Conservation (phyloP, 352 stramenopile genomes). For the Plasmopara muralis region DNA sequence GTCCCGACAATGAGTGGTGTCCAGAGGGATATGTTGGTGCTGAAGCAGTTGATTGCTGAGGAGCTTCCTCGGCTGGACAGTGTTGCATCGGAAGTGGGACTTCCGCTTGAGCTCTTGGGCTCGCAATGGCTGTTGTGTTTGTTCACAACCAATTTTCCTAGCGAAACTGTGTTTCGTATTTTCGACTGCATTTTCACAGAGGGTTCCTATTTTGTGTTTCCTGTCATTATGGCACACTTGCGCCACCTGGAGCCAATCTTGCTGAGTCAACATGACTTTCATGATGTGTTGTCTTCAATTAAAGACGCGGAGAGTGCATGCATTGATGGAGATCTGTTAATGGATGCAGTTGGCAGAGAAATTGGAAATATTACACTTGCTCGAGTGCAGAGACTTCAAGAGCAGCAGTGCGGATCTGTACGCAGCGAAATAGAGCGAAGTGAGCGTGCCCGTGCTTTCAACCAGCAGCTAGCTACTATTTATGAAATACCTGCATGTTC, state of each 20-base stretch:
- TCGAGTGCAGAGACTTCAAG: slow-evolving; percentile 39
- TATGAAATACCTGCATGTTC: slow-evolving; percentile 79
- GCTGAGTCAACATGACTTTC: slow-evolving; percentile 53
- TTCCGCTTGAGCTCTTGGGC: slow-evolving; percentile 82
- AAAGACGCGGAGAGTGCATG: slow-evolving; percentile 60
- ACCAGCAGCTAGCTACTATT: slow-evolving; percentile 57
- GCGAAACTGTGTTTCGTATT: slow-evolving; percentile 81
- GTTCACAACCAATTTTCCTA: slow-evolving; percentile 87
- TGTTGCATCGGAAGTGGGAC: slow-evolving; percentile 65
- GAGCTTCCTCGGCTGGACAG: slow-evolving; percentile 68
- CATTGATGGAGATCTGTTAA: slow-evolving; percentile 60
- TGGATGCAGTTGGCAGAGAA: slow-evolving; percentile 41
- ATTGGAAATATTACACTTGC: slow-evolving; percentile 28
- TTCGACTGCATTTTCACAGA: slow-evolving; percentile 87
- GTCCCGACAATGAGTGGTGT: slow-evolving; percentile 85
- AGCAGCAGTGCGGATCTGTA: slow-evolving; percentile 51
- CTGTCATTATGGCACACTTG: slow-evolving; percentile 76
- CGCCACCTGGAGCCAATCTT: slow-evolving; percentile 48
- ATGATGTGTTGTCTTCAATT: slow-evolving; percentile 62
- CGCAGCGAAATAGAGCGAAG: slow-evolving; percentile 64
- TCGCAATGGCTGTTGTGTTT: slow-evolving; percentile 88
- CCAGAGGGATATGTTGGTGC: slow-evolving; percentile 84
- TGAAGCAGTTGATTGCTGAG: slow-evolving; percentile 80
- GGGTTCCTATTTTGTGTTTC: slow-evolving; percentile 73
- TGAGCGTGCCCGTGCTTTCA: slow-evolving; percentile 52